Percentiles rank a stretch among this genome's conserved stretches.
These are phyloP conservation scores for Clarireedia paspali DNA, from an alignment of 2,329 filamentous ascomycete species.

Conservation along the genomic window DNA sequence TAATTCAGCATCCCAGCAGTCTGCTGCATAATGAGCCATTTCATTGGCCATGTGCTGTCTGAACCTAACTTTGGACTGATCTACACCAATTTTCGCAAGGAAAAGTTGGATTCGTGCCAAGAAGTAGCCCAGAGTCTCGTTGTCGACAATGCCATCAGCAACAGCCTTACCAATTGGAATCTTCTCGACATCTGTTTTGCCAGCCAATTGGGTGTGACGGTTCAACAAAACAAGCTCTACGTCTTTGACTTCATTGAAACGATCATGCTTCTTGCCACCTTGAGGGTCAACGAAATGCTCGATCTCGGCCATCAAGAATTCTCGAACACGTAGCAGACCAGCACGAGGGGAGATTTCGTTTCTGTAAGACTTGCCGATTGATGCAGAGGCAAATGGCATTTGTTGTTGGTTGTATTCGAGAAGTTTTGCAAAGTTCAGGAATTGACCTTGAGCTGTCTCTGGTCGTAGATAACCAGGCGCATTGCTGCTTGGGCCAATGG, in stretches of 20 bases:
- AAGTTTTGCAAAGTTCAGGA: conserved; percentile 93
- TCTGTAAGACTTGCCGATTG: conserved; percentile 94
- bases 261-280: conserved; percentile 86
- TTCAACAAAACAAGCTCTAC: conserved; percentile 79
- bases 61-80: conserved; percentile 84
- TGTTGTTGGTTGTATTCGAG: conserved; percentile 91
- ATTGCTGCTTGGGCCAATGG: conserved; percentile 88
- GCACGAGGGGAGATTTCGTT: conserved; percentile 95
- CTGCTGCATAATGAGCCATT: conserved; percentile 89
- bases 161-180: conserved; percentile 84
- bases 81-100: conserved; percentile 79
- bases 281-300: conserved; percentile 97
- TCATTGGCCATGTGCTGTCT: conserved; percentile 92
- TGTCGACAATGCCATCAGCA: conserved; percentile 75
- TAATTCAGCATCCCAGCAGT: conserved; percentile 97
- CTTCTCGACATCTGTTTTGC: conserved; percentile 67
- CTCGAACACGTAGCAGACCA: conserved; percentile 86
- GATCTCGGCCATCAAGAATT: conserved; percentile 98
- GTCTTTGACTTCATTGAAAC: conserved; percentile 79
- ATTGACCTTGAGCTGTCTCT: conserved; percentile 96
- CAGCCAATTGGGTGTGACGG: conserved; percentile 75
- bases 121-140: conserved; percentile 98
- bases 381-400: conserved; percentile 96
- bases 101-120: conserved; percentile 89
- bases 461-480: conserved; percentile 79